A percentile compares a stretch with the other conserved stretches of the same genome.
Conservation (phyloP, 2,329 filamentous ascomycete species). For the Rhinocladiella mackenziei region DNA sequence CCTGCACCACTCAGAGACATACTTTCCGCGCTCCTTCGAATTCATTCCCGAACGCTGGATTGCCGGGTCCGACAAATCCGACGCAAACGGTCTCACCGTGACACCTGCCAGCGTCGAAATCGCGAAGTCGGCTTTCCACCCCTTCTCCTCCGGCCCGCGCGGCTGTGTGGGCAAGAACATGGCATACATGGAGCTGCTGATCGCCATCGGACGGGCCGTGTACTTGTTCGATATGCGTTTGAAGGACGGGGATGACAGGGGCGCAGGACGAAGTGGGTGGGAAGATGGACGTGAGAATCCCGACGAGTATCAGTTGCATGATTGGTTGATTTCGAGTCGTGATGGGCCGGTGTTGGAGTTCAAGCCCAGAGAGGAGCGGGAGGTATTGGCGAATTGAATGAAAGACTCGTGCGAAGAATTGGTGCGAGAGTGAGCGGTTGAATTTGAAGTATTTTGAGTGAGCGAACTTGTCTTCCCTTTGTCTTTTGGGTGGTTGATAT, state of each 20-base stretch:
- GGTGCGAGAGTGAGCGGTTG: no score
- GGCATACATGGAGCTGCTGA: constrained; percentile 31
- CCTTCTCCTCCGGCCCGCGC: constrained; percentile 35
- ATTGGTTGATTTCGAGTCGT: no score
- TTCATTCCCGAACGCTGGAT: constrained; percentile 40
- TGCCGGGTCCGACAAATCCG: constrained; percentile 1
- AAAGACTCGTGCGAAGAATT: no score
- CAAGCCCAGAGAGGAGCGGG: no score
- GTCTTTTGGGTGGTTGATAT: no score
- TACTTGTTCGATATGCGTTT: constrained; percentile 20
- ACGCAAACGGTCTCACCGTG: no score
- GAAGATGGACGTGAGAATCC: constrained; percentile 7
- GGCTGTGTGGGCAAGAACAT: constrained; percentile 34
- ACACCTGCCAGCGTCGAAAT: constrained; percentile 17
- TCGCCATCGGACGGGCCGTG: constrained; percentile 12
- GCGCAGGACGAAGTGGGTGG: constrained; percentile 6
- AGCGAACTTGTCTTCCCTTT: no score
- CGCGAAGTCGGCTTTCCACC: constrained; percentile 30
- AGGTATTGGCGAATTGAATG: no score
- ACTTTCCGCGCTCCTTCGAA: constrained; percentile 33
- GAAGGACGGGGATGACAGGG: constrained; percentile 12
- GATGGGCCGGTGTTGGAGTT: no score
- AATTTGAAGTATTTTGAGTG: no score
- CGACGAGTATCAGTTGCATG: constrained; percentile 18
- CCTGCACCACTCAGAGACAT: constrained; percentile 35